Base-by-base conservation (phyloP, 2,329 filamentous ascomycete species). In the Tolypocladium nubicola region DNA sequence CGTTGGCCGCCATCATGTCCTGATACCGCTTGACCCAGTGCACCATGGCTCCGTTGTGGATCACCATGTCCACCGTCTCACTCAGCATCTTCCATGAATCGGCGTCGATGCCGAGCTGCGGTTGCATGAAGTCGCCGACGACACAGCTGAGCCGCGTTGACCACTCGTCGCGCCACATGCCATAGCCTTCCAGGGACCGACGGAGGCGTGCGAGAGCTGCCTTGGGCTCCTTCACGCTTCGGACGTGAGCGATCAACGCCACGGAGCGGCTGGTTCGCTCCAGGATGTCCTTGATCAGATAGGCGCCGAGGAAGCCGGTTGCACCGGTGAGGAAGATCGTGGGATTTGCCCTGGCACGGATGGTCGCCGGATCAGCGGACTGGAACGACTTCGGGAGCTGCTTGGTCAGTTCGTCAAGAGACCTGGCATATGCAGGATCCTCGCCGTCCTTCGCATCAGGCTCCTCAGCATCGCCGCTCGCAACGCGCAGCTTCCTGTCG, bases 321-420 rank as follows among this genome's bases (percentile, higher is more conserved):
- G 89, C 90, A 49, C 93, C 91, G 3, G 92, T 97, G 6, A 97
- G 74, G 70, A 97, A 88, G 13, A 94, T 79, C 0, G 86, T 90
- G 3, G 45, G 5, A 1, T 49, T 49, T 7, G 6, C 45, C 9
- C 1, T 10, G 5, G 26, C 6, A 1, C 6, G 9, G 45, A 49
- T 8, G 6, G 45, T 10, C 45, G 45, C 45, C 5, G 45, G 45
- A 19, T 49, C 45, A 8, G 45, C 26, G 3, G 45, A 9, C 45
- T 33, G 45, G 7, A 9, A 49, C 21, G 11, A 13, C 21, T 7
- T 30, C 11, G 21, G 11, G 23, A 30, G 43, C 13, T 30, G 13
- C 21, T 4, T 9, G 13, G 75, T 68, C 13, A 86, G 72, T 54
- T 81, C 74, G 41, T 77, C 71, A 0, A 82, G 73, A 56, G 83